phyloP scores from a whole-genome alignment of 208 protist species.

The Novymonas esmeraldas region DNA sequence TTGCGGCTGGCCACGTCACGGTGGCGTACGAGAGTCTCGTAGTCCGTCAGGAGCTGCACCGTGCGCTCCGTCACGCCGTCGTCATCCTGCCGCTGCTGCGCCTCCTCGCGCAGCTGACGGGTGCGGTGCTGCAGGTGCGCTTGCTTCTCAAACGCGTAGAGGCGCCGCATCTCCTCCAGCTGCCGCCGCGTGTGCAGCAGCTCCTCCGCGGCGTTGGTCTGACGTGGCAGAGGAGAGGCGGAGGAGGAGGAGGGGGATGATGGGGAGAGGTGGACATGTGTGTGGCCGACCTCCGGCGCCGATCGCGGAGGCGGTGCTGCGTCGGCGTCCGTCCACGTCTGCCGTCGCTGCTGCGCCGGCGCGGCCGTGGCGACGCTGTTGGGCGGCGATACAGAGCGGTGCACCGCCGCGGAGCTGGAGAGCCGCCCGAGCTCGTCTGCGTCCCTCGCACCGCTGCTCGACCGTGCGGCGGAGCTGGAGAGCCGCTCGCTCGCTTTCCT shows the following conservation, averaged over 20 bases:
- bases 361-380: slow-evolving; percentile 1
- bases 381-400: neutral
- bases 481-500: neutral
- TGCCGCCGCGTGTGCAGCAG: slow-evolving; percentile 20
- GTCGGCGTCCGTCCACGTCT: neutral
- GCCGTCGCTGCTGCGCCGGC: neutral
- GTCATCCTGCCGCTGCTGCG: slow-evolving; percentile 9
- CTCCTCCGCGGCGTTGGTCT: slow-evolving; percentile 4
- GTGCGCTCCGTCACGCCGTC: slow-evolving; percentile 17
- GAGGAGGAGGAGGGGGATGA: neutral
- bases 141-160: slow-evolving; percentile 26
- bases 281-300: too few relatives aligned
- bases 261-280: neutral
- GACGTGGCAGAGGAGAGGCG: neutral
- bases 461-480: neutral
- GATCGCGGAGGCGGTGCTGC: neutral
- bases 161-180: slow-evolving; percentile 28
- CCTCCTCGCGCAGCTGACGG: slow-evolving; percentile 28
- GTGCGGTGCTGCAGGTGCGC: slow-evolving; percentile 31
- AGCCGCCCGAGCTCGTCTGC: neutral
- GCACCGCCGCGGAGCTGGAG: neutral
- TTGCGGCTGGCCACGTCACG: slow-evolving; percentile 17
- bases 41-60: slow-evolving; percentile 26
- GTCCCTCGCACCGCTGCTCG: neutral
- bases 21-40: slow-evolving; percentile 22